A percentile compares a stretch with the other conserved stretches of the same genome.
Conservation (phyloP, 2,329 filamentous ascomycete genomes). For the Lomentospora prolificans region DNA sequence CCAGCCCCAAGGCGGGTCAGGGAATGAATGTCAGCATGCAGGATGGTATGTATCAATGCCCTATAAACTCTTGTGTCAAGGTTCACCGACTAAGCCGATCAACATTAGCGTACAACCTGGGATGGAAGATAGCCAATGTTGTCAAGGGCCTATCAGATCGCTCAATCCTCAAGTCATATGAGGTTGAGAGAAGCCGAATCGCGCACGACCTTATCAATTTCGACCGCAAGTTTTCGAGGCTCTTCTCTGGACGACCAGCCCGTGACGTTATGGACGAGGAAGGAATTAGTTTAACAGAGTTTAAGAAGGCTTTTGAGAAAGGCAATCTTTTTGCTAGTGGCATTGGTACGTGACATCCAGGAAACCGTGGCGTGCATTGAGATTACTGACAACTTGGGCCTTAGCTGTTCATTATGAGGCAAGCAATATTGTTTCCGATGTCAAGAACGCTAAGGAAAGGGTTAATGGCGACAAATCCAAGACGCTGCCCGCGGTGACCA, state of each 20-base stretch:
- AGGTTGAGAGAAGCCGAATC: conserved; percentile 37
- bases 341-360: background rate
- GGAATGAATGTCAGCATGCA: conserved; percentile 62
- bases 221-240: conserved; percentile 35
- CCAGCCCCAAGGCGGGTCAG: conserved; percentile 47
- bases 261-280: conserved; percentile 52
- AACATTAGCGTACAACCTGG: conserved; percentile 33
- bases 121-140: conserved; percentile 15
- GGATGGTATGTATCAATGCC: conserved; percentile 25
- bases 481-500: too few species aligned
- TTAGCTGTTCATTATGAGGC: background rate
- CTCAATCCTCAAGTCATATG: conserved; percentile 38
- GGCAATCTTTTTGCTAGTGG: conserved; percentile 24
- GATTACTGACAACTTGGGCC: background rate
- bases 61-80: background rate
- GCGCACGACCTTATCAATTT: conserved; percentile 35
- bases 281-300: conserved; percentile 51
- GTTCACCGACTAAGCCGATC: background rate
- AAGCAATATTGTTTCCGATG: background rate
- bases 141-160: conserved; percentile 25
- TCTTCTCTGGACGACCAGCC: conserved; percentile 43
- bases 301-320: conserved; percentile 53
- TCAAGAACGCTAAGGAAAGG: too few species aligned
- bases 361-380: background rate
- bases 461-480: too few species aligned